Conservation (phyloP, 495 filamentous ascomycete species). For the Platismatia glauca region DNA sequence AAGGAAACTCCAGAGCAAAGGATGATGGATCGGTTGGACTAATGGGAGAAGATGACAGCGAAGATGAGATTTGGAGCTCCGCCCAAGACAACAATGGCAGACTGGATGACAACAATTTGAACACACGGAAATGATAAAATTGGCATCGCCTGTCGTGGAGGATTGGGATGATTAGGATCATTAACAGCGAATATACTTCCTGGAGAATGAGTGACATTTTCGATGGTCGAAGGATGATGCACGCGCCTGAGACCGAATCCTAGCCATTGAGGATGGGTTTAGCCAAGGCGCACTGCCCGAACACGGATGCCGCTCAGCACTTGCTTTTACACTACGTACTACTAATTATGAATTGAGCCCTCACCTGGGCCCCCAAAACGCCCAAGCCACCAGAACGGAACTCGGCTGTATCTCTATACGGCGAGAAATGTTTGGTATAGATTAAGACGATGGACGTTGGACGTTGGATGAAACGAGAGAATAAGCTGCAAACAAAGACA, state of each 20-base stretch:
- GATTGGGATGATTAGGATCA: background rate
- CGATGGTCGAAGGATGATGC: background rate
- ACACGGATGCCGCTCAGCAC: background rate
- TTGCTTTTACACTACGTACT: no score
- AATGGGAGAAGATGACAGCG: conserved; percentile 22
- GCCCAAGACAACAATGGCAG: background rate
- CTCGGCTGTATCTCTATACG: background rate
- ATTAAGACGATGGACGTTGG: background rate
- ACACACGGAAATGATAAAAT: background rate
- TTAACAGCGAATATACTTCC: background rate
- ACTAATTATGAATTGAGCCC: background rate
- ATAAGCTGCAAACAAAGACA: background rate
- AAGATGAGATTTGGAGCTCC: conserved; percentile 10
- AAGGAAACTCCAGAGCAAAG: background rate
- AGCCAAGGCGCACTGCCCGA: background rate
- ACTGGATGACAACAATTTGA: background rate
- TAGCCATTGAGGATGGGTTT: background rate
- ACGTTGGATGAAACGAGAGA: background rate
- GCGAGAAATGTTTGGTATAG: conserved; percentile 3
- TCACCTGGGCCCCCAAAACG: background rate
- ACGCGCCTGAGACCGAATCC: background rate
- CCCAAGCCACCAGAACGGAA: no score
- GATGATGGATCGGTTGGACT: conserved; percentile 26
- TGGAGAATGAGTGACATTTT: background rate
- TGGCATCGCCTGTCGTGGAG: background rate